Evolutionary conservation across 2,329 filamentous ascomycete species (phyloP).

Genomic region (Pyrenophora teres): DNA sequence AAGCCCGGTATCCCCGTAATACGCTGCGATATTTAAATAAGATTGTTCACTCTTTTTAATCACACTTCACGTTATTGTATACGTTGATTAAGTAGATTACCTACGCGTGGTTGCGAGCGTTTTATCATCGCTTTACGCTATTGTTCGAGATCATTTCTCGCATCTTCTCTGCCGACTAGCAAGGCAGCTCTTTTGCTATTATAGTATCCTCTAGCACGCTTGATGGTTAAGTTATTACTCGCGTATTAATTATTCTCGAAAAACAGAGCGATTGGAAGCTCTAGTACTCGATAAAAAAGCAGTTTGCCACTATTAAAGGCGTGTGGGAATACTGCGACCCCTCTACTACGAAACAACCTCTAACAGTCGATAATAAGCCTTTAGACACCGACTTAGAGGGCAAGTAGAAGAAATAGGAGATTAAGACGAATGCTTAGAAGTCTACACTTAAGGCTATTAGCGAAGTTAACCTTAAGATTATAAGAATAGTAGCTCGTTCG

Average conservation of each 20-base stretch:
- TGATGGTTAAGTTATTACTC: neutral
- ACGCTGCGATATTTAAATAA: too few species aligned
- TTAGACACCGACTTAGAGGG: neutral
- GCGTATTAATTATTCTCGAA: neutral
- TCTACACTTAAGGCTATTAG: neutral
- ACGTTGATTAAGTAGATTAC: too few species aligned
- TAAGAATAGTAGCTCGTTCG: neutral
- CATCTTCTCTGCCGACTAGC: neutral
- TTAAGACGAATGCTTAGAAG: neutral
- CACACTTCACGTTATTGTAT: too few species aligned
- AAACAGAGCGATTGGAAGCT: neutral
- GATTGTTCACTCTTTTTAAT: too few species aligned
- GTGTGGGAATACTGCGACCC: slow-evolving; percentile 5
- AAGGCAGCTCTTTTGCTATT: neutral
- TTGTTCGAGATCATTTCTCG: neutral
- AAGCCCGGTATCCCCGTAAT: too few species aligned
- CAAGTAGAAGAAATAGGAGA: neutral
- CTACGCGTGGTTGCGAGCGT: too few species aligned
- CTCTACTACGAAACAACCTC: neutral
- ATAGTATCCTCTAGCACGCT: neutral
- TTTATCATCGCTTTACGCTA: too few species aligned
- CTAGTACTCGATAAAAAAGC: neutral
- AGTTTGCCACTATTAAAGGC: slow-evolving; percentile 1
- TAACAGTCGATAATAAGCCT: neutral
- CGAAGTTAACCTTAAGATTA: slow-evolving; percentile 1